phyloP scores from a whole-genome alignment of 805 yeast species.

The Yamadazyma philogaea region DNA sequence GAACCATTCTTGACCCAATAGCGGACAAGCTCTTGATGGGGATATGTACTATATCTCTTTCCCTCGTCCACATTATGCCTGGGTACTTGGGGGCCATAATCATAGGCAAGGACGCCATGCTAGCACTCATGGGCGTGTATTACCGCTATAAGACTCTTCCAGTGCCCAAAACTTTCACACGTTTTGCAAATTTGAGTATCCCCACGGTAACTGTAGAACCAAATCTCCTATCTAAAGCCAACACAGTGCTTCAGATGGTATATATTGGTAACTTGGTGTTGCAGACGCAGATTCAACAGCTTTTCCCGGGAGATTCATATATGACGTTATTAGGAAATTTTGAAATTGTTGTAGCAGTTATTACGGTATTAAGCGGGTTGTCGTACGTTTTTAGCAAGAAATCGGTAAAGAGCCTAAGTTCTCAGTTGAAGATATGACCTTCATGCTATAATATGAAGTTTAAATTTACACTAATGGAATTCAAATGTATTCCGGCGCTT shows the following conservation, averaged over 20 bases:
- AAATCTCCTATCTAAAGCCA: constrained; percentile 77
- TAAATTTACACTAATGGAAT: too few species aligned
- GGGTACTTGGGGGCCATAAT: constrained; percentile 58
- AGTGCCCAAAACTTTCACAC: constrained; percentile 63
- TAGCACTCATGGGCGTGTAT: constrained; percentile 69
- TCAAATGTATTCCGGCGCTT: too few species aligned
- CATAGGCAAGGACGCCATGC: constrained; percentile 76
- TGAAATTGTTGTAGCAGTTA: constrained; percentile 30
- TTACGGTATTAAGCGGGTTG: constrained; percentile 76
- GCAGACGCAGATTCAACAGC: constrained; percentile 23
- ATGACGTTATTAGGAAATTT: constrained; percentile 25
- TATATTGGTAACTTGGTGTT: constrained; percentile 59
- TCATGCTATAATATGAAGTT: too few species aligned
- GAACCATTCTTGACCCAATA: constrained; percentile 89
- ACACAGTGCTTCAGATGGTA: constrained; percentile 90
- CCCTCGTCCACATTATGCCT: constrained; percentile 70
- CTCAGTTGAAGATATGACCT: background rate
- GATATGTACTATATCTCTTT: constrained; percentile 73
- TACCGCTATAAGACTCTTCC: constrained; percentile 73
- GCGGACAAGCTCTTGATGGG: constrained; percentile 94
- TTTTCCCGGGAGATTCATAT: constrained; percentile 11
- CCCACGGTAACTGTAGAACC: constrained; percentile 89
- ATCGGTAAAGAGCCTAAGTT: constrained; percentile 56
- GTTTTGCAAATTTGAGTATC: constrained; percentile 75
- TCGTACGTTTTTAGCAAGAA: constrained; percentile 69